A percentile compares a stretch with the other conserved stretches of the same genome.
Conservation (phyloP, 2,329 filamentous ascomycete species). For the Aspergillus texensis region DNA sequence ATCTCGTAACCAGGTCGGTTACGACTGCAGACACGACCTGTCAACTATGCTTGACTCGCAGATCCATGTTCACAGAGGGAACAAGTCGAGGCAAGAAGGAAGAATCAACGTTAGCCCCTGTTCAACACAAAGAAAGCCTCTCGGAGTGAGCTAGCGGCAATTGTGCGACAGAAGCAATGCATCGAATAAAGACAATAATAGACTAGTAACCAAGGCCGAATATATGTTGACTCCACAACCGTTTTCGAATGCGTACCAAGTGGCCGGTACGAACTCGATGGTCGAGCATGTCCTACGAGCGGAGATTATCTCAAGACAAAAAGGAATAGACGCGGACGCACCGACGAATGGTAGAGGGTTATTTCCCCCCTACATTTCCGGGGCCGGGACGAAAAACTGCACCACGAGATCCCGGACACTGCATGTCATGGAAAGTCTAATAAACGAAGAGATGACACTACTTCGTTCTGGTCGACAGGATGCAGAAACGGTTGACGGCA, state of each 20-base stretch:
- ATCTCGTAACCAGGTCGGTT: background rate
- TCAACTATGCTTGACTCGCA: background rate
- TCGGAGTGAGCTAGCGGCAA: background rate
- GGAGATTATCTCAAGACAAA: background rate
- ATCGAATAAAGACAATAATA: background rate
- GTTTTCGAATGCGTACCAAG: background rate
- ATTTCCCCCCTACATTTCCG: background rate
- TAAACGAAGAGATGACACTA: background rate
- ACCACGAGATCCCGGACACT: background rate
- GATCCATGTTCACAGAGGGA: background rate
- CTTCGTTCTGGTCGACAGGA: background rate
- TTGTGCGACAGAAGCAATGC: background rate
- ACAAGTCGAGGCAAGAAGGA: background rate
- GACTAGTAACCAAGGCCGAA: background rate
- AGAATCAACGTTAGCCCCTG: background rate
- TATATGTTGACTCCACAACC: background rate
- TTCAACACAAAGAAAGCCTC: background rate
- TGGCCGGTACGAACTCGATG: background rate
- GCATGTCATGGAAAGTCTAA: background rate
- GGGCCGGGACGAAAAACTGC: background rate
- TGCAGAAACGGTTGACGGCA: background rate
- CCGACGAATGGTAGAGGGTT: background rate
- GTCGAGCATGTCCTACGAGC: background rate
- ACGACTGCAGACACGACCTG: background rate
- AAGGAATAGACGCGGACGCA: background rate